phyloP scores from a whole-genome alignment of 192 early-diverging fungal species.

The Coemansia sp. region DNA sequence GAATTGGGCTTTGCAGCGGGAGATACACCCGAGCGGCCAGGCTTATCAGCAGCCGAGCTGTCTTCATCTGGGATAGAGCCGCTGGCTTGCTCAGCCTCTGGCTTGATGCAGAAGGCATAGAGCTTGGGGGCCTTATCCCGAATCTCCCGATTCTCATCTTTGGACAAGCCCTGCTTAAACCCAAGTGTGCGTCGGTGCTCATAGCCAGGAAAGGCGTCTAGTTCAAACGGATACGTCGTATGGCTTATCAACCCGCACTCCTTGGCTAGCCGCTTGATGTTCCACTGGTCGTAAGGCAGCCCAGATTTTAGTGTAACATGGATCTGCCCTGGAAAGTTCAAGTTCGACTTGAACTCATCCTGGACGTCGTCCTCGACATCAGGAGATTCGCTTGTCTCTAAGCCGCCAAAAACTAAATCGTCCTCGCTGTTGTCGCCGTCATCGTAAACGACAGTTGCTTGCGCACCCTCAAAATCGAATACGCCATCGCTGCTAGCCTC shows the following conservation, averaged over 20 bases:
- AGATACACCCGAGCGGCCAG: background rate
- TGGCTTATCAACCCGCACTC: conserved; percentile 58
- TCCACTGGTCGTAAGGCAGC: conserved; percentile 85
- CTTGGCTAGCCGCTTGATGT: conserved; percentile 75
- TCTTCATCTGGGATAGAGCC: background rate
- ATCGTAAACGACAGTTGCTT: conserved; percentile 28
- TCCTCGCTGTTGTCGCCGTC: conserved; percentile 1
- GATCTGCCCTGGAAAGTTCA: conserved; percentile 59
- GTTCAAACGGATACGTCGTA: conserved; percentile 63
- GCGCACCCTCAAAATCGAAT: conserved; percentile 42
- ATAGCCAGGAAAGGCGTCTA: conserved; percentile 77
- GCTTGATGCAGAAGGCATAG: conserved; percentile 63
- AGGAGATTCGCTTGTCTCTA: background rate
- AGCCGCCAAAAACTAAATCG: conserved; percentile 1
- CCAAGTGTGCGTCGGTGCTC: conserved; percentile 94
- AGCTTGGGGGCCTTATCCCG: conserved; percentile 61
- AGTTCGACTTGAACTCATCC: conserved; percentile 7
- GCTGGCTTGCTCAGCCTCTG: background rate
- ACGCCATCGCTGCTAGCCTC: background rate
- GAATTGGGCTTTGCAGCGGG: background rate
- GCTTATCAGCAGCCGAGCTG: background rate
- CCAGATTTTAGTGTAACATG: conserved; percentile 84
- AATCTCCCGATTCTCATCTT: conserved; percentile 78
- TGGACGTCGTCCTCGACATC: conserved; percentile 9
- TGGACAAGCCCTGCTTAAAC: conserved; percentile 78